phyloP scores from a whole-genome alignment of 2,329 filamentous ascomycete genomes.

The Penicillium sumatraense region DNA sequence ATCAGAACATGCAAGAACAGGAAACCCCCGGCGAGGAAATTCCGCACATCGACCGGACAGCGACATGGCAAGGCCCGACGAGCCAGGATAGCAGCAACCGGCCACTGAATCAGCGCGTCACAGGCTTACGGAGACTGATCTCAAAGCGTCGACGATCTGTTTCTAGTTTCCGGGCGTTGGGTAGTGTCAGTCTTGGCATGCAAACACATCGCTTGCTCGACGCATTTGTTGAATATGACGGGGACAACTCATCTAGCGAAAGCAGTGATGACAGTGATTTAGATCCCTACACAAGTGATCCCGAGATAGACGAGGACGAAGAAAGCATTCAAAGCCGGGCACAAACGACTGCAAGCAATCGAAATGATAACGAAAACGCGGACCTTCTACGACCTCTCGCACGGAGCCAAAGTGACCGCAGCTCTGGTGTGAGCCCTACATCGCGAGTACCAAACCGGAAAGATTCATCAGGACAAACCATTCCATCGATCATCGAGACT shows the following conservation, averaged over 20 bases:
- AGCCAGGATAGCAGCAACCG: constrained; percentile 56
- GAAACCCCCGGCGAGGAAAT: constrained; percentile 21
- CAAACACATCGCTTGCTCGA: constrained; percentile 73
- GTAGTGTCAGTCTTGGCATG: constrained; percentile 70
- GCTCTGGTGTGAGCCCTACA: constrained; percentile 13
- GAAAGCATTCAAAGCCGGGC: constrained; percentile 12
- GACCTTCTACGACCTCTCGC: constrained; percentile 6
- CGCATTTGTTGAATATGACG: constrained; percentile 60
- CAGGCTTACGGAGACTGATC: constrained; percentile 66
- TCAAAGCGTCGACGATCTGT: constrained; percentile 59
- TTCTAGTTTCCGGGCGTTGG: constrained; percentile 56
- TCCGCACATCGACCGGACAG: constrained; percentile 45
- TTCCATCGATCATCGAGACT: constrained; percentile 33
- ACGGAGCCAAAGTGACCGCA: constrained; percentile 16
- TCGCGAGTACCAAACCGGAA: constrained; percentile 3
- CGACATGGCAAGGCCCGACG: constrained; percentile 58
- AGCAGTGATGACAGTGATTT: constrained; percentile 47
- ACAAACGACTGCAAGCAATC: constrained; percentile 4
- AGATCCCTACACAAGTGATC: constrained; percentile 46
- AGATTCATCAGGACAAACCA: constrained; percentile 8
- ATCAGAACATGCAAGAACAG: constrained; percentile 14
- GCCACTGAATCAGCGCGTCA: constrained; percentile 53
- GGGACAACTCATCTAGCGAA: constrained; percentile 53
- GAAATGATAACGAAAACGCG: constrained; percentile 5
- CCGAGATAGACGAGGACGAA: constrained; percentile 34